These are phyloP conservation scores for Cryptosporidium tyzzeri DNA, from an alignment of 169 alveolate species.

Conservation along the genomic window DNA sequence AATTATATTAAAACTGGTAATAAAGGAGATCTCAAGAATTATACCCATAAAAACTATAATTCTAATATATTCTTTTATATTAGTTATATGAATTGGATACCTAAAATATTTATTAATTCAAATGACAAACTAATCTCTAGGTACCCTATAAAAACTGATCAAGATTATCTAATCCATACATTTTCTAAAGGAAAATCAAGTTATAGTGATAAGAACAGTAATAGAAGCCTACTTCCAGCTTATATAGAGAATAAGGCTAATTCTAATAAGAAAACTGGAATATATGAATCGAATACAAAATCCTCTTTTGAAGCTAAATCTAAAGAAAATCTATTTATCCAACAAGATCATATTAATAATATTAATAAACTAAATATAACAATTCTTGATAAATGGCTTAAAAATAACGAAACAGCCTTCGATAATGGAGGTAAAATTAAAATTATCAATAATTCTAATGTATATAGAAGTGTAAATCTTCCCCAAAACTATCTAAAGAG, in stretches of 20 bases:
- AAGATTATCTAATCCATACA: conserved; percentile 1
- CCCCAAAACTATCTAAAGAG: background rate
- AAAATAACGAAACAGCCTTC: background rate
- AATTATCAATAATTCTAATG: background rate
- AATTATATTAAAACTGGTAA: background rate
- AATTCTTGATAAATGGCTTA: conserved; percentile 41
- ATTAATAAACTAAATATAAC: background rate
- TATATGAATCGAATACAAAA: background rate
- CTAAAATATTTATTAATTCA: background rate
- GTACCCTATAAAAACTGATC: background rate
- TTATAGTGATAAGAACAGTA: background rate
- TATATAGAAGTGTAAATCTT: background rate
- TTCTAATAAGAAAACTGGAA: background rate
- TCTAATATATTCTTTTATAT: background rate
- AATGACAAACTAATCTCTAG: background rate
- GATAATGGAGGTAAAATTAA: conserved; percentile 2
- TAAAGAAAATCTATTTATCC: background rate
- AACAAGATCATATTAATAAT: background rate
- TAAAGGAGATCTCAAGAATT: background rate
- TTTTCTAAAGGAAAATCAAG: background rate
- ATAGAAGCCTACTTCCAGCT: conserved; percentile 35
- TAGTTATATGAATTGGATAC: background rate
- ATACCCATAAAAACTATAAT: background rate
- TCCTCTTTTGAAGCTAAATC: background rate
- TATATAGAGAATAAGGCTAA: conserved; percentile 28